A percentile compares a stretch with the other conserved stretches of the same genome.
phyloP scores from a whole-genome alignment of 495 filamentous ascomycete species.

The Paragyromitra xinjiangensis region DNA sequence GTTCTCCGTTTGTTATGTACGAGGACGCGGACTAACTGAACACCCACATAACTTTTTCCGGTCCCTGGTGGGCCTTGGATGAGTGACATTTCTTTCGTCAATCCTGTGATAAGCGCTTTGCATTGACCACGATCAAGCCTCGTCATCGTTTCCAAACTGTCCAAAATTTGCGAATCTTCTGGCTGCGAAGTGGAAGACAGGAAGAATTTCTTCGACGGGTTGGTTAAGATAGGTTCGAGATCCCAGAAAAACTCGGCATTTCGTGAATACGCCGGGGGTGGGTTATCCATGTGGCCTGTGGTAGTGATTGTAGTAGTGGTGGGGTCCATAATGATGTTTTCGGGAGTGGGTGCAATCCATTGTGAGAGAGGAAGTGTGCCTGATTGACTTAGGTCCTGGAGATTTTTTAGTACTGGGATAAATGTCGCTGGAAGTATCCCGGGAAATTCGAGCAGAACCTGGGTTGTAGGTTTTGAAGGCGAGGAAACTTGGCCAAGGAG shows the following conservation, averaged over 20 bases:
- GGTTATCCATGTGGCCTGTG: not conserved
- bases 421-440: conserved; percentile 58
- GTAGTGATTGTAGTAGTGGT: not conserved
- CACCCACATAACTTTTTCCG: conserved; percentile 82
- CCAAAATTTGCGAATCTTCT: not conserved
- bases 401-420: conserved; percentile 57
- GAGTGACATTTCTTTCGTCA: conserved; percentile 67
- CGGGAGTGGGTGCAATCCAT: conserved; percentile 20
- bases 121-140: conserved; percentile 22
- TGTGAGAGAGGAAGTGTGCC: conserved; percentile 14
- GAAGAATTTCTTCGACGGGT: not conserved
- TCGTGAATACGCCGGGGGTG: conserved; percentile 20
- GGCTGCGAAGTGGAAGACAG: conserved; percentile 7
- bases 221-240: conserved; percentile 31
- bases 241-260: conserved; percentile 13
- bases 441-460: conserved; percentile 54
- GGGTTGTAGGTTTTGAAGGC: not conserved
- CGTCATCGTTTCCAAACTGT: not conserved
- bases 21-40: conserved; percentile 69
- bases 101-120: conserved; percentile 63
- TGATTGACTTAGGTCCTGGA: conserved; percentile 46
- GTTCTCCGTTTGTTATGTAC: conserved; percentile 63
- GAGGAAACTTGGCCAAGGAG: conserved; percentile 8
- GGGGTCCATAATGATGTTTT: not conserved
- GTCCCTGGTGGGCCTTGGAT: conserved; percentile 85